phyloP scores from a whole-genome alignment of 495 filamentous ascomycete genomes.

The Oidiodendron maius region DNA sequence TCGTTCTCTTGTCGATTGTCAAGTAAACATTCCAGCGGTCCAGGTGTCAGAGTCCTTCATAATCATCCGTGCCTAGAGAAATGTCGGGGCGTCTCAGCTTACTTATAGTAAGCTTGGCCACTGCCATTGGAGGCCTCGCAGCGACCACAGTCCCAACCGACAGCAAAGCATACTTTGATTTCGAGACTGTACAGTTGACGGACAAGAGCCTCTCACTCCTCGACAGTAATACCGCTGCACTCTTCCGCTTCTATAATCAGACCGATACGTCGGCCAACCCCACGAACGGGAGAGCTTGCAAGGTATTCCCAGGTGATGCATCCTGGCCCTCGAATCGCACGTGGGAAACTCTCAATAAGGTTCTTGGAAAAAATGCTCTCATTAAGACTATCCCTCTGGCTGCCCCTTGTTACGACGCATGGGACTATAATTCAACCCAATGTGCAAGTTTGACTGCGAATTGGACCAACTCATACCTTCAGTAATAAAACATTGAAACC shows the following conservation, averaged over 20 bases:
- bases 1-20: too few relatives aligned
- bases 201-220: background rate
- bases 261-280: background rate
- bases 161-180: background rate
- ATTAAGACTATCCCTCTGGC: slow-evolving; percentile 11
- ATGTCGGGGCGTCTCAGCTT: too few relatives aligned
- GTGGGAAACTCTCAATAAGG: slow-evolving; percentile 6
- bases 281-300: background rate
- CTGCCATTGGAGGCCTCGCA: too few relatives aligned
- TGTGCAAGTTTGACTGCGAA: background rate
- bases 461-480: slow-evolving; percentile 9
- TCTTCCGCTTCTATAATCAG: background rate
- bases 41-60: too few relatives aligned
- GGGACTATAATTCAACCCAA: background rate
- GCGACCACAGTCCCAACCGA: background rate
- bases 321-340: background rate
- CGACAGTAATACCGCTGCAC: background rate
- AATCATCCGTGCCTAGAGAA: too few relatives aligned
- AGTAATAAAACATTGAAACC: slow-evolving; percentile 1
- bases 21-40: too few relatives aligned
- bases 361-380: background rate
- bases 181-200: background rate
- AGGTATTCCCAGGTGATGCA: slow-evolving; percentile 10
- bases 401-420: slow-evolving; percentile 2
- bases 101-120: too few relatives aligned